A percentile compares a stretch with the other conserved stretches of the same genome.
phyloP scores from a whole-genome alignment of 1,284 basidiomycete genomes.

The Exobasidium rhododendri region DNA sequence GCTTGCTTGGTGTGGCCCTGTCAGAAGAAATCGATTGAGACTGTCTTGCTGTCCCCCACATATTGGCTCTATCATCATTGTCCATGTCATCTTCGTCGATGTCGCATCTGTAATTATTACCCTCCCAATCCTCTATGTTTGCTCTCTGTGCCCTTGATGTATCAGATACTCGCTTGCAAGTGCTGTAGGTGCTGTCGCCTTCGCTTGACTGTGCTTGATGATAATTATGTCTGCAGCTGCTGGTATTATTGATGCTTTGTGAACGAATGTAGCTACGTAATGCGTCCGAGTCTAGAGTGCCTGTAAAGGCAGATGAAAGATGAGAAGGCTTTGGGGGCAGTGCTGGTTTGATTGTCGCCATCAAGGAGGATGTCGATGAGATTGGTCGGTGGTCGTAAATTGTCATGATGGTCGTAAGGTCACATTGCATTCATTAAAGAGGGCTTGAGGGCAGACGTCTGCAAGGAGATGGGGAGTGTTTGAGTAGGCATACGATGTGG shows the following conservation, averaged over 20 bases:
- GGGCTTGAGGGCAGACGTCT: too few species aligned
- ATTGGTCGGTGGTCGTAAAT: neutral
- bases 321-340: slow-evolving; percentile 39
- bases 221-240: slow-evolving; percentile 17
- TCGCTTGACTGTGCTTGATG: neutral
- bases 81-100: slow-evolving; percentile 20
- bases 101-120: too few species aligned
- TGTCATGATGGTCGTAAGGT: neutral
- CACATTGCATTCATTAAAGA: neutral
- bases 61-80: neutral
- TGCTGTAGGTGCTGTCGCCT: slow-evolving; percentile 18
- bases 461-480: too few species aligned
- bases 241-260: slow-evolving; percentile 29
- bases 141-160: slow-evolving; percentile 17
- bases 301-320: slow-evolving; percentile 35
- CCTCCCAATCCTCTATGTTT: neutral
- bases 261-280: slow-evolving; percentile 33
- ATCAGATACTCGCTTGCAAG: too few species aligned
- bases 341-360: slow-evolving; percentile 20
- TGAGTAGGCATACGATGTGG: too few species aligned
- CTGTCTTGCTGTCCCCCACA: slow-evolving; percentile 10
- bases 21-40: neutral
- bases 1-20: neutral
- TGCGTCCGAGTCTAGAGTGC: slow-evolving; percentile 42
- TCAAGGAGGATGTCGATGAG: neutral